Base-by-base conservation (phyloP, 192 early-diverging fungal genomes). In the Bifiguratus adelaidae region DNA sequence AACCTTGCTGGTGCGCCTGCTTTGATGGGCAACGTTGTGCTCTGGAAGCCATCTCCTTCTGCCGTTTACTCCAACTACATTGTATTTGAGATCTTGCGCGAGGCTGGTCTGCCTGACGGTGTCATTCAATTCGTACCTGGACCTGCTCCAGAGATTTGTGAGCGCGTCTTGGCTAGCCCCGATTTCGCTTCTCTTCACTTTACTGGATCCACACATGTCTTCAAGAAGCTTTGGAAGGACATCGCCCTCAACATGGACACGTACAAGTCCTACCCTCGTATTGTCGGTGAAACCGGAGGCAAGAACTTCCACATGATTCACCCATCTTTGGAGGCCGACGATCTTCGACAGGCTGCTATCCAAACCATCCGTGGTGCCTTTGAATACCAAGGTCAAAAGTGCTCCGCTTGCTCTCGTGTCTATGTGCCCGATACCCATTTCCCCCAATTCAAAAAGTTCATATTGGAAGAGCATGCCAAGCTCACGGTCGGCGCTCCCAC, bases 351-450 rank as follows among this genome's bases (percentile, higher is more conserved):
- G 32, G 91, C 87, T 11, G 95, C 85, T 54, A 49, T 83, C 54
- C 85, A 89, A 66, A 95, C 95, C 27, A 81, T 98, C 54, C 83
- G 95, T 41, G 82, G 77, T 13, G 74, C 88, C 0, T 98, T 98
- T 60, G 95, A 98, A 76, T 98, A 85, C 83, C 85, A 87, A 63
- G 95, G 95, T 28, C 95, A 98, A 68, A 98, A 98, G 75, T 98
- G 95, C 73, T 92, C 89, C 44, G 95, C 95, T 20, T 88, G 83
- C 56, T 93, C 90, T 46, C 86, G 94, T 41, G 71, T 70, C 52
- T 98, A 96, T 56, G 81, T 91, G 27, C 89, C 95, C 35, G 80
- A 85, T 44, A 82, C 74, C 59, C 63, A 85, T 44, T 90, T 84
- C 77, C 58, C 69, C 24, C 76, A 83, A 60, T 92, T 90, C 74